Conservation (phyloP, 1,139 yeast genomes). For the Sugiyamaella paludigena region DNA sequence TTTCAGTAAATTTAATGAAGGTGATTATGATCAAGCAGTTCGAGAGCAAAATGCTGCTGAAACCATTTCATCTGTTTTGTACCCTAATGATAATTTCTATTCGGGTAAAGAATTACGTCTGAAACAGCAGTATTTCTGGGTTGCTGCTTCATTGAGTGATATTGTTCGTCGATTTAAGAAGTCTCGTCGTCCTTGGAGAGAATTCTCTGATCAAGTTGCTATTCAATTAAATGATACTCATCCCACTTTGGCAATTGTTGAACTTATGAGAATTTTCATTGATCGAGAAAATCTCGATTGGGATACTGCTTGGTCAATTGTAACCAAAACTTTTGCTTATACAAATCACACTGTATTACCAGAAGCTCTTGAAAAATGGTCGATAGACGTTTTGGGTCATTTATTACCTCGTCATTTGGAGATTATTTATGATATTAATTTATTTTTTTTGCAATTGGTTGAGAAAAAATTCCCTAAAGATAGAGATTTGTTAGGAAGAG, state of each 20-base stretch:
- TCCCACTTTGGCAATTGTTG: slow-evolving; percentile 90
- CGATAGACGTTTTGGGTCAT: slow-evolving; percentile 72
- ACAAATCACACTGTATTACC: slow-evolving; percentile 94
- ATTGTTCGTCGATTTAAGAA: slow-evolving; percentile 88
- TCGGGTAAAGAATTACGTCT: slow-evolving; percentile 89
- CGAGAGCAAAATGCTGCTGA: slow-evolving; percentile 84
- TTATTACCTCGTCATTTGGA: slow-evolving; percentile 90
- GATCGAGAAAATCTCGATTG: slow-evolving; percentile 80
- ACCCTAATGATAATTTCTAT: slow-evolving; percentile 90
- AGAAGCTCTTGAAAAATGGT: slow-evolving; percentile 96
- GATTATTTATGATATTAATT: slow-evolving; percentile 83
- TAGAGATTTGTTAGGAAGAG: slow-evolving; percentile 61
- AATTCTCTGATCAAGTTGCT: slow-evolving; percentile 82
- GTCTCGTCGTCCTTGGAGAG: slow-evolving; percentile 72
- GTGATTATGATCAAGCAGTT: slow-evolving; percentile 86
- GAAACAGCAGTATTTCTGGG: slow-evolving; percentile 97
- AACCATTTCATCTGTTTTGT: slow-evolving; percentile 84
- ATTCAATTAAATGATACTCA: slow-evolving; percentile 95
- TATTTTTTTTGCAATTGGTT: slow-evolving; percentile 72
- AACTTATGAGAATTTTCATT: slow-evolving; percentile 79
- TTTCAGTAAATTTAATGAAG: slow-evolving; percentile 85
- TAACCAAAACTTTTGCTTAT: slow-evolving; percentile 78
- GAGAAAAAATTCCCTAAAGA: slow-evolving; percentile 70
- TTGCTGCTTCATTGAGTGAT: slow-evolving; percentile 88
- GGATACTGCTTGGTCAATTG: slow-evolving; percentile 86